Conservation (phyloP, 2,329 filamentous ascomycete genomes). For the Sphaerulina vaccinii region DNA sequence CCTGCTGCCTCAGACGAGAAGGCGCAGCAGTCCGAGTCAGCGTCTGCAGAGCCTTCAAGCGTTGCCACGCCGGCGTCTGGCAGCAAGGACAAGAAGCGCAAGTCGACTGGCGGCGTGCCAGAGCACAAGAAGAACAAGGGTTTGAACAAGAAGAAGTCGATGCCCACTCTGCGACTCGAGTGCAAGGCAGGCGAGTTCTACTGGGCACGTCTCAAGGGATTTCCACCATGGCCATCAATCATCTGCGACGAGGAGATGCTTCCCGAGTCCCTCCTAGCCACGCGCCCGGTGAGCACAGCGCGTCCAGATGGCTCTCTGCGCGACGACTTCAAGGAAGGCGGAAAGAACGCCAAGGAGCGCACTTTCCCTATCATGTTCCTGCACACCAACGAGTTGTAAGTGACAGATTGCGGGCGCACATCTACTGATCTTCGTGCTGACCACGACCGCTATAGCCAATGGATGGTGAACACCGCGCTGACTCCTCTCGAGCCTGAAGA, state of each 20-base stretch:
- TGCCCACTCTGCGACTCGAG: conserved; percentile 65
- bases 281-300: conserved; percentile 79
- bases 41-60: conserved; percentile 22
- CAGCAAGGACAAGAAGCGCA: conserved; percentile 39
- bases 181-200: conserved; percentile 89
- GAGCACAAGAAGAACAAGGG: conserved; percentile 77
- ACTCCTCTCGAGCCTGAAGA: conserved; percentile 72
- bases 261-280: conserved; percentile 70
- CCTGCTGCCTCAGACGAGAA: conserved; percentile 28
- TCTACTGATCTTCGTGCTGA: not conserved
- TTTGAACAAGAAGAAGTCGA: conserved; percentile 80
- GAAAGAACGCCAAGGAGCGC: conserved; percentile 79
- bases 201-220: conserved; percentile 90
- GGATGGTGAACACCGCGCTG: conserved; percentile 83
- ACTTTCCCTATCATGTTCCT: conserved; percentile 96
- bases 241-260: conserved; percentile 95
- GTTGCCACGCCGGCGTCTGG: conserved; percentile 29
- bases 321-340: conserved; percentile 82
- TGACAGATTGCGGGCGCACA: conserved; percentile 30
- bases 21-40: conserved; percentile 26
- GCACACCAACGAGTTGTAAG: conserved; percentile 95
- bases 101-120: conserved; percentile 65
- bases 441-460: conserved; percentile 61
- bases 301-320: conserved; percentile 82
- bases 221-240: conserved; percentile 90